Evolutionary conservation across 2,329 filamentous ascomycete genomes (phyloP).

Genomic region (Fusarium odoratissimum): DNA sequence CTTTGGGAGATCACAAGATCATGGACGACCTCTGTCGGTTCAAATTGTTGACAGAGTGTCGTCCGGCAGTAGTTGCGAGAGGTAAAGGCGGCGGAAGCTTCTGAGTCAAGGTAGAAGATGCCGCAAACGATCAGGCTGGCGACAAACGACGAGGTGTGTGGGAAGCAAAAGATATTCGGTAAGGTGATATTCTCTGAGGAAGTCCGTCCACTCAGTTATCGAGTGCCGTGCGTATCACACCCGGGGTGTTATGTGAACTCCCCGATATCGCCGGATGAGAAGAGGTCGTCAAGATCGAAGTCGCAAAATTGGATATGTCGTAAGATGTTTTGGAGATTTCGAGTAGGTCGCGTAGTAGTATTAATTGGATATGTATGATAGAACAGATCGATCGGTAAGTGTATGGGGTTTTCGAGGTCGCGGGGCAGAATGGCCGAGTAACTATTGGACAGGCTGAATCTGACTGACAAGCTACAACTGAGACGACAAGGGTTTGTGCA

Average conservation of each 20-base stretch:
- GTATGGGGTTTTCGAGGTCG: conserved; percentile 30
- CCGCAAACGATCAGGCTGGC: conserved; percentile 22
- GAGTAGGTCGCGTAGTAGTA: conserved; percentile 10
- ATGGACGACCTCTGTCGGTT: conserved; percentile 46
- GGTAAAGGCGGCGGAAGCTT: conserved; percentile 8
- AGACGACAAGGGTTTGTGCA: conserved; percentile 26
- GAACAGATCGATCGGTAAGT: conserved; percentile 25
- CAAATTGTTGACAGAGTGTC: conserved; percentile 42
- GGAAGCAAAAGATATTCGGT: conserved; percentile 28
- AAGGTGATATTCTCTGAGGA: conserved; percentile 32
- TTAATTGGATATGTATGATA: conserved; percentile 32
- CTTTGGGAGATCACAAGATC: conserved; percentile 36
- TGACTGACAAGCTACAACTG: conserved; percentile 31
- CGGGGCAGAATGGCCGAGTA: conserved; percentile 24
- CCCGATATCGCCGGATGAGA: conserved; percentile 20
- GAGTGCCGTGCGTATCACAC: conserved; percentile 37
- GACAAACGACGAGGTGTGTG: conserved; percentile 24
- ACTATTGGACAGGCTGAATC: conserved; percentile 31
- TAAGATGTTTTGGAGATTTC: conserved; percentile 6
- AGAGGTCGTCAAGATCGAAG: conserved; percentile 22
- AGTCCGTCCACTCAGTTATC: conserved; percentile 36
- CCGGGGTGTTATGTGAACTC: conserved; percentile 32
- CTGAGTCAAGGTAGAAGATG: conserved; percentile 6
- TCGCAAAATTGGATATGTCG: conserved; percentile 14
- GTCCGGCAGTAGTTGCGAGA: conserved; percentile 35